Evolutionary conservation across 2,329 filamentous ascomycete species (phyloP), one percentile per base, ranked within the genome.

Genomic region (Thielaviopsis punctulata): DNA sequence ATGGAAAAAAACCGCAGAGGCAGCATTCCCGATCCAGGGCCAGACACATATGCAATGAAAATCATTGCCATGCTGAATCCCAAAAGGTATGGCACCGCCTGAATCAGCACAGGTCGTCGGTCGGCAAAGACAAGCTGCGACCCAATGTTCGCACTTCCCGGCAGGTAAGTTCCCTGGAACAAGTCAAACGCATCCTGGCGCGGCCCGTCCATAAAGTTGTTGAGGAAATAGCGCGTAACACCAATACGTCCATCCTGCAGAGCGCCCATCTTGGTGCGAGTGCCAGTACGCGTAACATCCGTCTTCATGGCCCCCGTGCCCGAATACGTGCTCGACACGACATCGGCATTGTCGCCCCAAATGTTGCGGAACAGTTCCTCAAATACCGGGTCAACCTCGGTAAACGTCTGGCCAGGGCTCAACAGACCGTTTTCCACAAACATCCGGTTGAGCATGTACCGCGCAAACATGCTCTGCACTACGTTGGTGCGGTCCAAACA

Each of bases 241-340:
- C 88, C 92, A 58, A 96, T 90, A 60, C 82, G 86, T 49, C 87
- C 72, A 65, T 98, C 92, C 62, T 92, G 86, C 48, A 95, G 68
- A 54, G 85, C 84, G 52, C 92, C 92, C 8, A 79, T 77, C 62
- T 82, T 87, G 25, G 92, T 98, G 51, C 93, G 80, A 61, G 85
- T 80, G 48, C 90, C 93, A 1, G 87, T 87, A n/a, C 92, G 82
- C 2, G 92, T 98, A 60, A 96, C 87, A 64, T 98, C 93, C 0
- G 92, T 98, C 75, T 98, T 98, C 70, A 98, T 79, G 49, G 92
- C 92, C 2, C 92, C 93, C 0, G 93, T 98, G 52, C 92, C 92
- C 1, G 92, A 92, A 66, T 98, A 98, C 0, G 87, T 82, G 59
- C 79, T 83, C 18, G 89, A 94, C 30, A 98, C 89, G 22, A 93